Base-by-base conservation (phyloP, 192 early-diverging fungal species). In the Backusella tarrabulga region DNA sequence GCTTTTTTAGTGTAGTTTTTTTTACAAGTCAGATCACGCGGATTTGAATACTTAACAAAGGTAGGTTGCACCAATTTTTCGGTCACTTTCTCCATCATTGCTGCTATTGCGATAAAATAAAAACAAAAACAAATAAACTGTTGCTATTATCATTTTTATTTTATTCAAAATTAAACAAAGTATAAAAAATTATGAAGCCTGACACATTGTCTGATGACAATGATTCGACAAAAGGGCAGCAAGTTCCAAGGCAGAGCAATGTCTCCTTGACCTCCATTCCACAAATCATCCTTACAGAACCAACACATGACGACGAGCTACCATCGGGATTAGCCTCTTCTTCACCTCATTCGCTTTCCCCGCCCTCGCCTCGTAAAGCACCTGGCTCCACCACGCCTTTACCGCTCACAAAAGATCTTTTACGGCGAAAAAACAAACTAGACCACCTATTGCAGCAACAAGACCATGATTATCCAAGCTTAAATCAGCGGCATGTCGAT, bases 401-500 rank as follows among this genome's bases (percentile, higher is more conserved):
- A 72, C 80, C 80, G 1, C 70, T 82, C 4, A 82, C 80, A 6
- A 69, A 74, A 73, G 80, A 82, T 54, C 7, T 76, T 19, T 67
- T 82, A 9, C 38, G 50, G 19, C 68, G 74, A 11, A 82, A 82
- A 46, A 78, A 82, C 23, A 77, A 78, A 68, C n/a, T 82, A 36
- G 80, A 82, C n/a, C 70, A 46, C 11, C 36, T 77, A 36, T n/a
- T 50, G 9, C 67, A 77, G 32, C 63, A 70, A 34, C 23, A 54
- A 44, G n/a, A 63, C 5, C 52, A 42, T 29, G 75, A 76, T 3
- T 63, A 42, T 68, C 72, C 68, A 15, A 54, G 56, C 3, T 23
- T n/a, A 34, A 35, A 8, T 40, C 60, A 34, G 40, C 66, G 21
- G 38, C 21, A 56, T 46, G 50, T 75, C 1, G 79, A 80, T 72